Base-by-base conservation (phyloP, 768 basidiomycete species). In the Mycena olivaceomarginata region DNA sequence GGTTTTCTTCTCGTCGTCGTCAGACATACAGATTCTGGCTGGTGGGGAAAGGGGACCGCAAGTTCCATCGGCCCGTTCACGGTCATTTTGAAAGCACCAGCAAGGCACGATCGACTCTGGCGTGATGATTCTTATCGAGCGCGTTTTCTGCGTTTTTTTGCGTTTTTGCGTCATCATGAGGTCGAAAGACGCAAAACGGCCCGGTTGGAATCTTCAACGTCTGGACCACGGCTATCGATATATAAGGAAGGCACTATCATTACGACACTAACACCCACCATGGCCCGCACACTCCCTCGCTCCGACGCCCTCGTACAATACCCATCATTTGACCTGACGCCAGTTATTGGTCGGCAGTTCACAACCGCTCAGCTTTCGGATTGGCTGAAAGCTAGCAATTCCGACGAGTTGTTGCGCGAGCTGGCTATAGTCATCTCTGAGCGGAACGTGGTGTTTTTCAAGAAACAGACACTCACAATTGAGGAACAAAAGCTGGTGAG, bases 401-500 rank as follows among this genome's bases (percentile, higher is more conserved):
- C 70, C n/a, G 88, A 89, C 71, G 85, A 84, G 72, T 81, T 87
- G 39, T 74, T 88, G 64, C 73, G 81, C 5, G 88, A 88, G 77
- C 86, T 89, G 45, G 88, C 88, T 20, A 83, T 84, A 22, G 81
- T 87, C 67, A 78, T 81, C 60, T 82, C 79, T 72, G 85, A 82
- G 65, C 86, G 89, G 37, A 88, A 88, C 11, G 89, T 90, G 63
- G 88, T 89, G 53, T 90, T 90, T 83, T 88, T 90, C 84, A 81
- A 84, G 22, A 79, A 83, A 18, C 87, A 88, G 79, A 81, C 83
- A 60, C 75, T 90, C 60, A 80, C 79, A 5, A 67, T 85, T 25
- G 82, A 81, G 20, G 83, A 89, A 70, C 87, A 88, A 81, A 85
- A 83, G 64, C 51, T 65, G 63, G 63, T 65, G 43, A 43, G 63